Evolutionary conservation across 169 alveolate genomes (phyloP), one percentile per base, ranked within the genome.

Genomic region (Plasmodium cynomolgi): DNA sequence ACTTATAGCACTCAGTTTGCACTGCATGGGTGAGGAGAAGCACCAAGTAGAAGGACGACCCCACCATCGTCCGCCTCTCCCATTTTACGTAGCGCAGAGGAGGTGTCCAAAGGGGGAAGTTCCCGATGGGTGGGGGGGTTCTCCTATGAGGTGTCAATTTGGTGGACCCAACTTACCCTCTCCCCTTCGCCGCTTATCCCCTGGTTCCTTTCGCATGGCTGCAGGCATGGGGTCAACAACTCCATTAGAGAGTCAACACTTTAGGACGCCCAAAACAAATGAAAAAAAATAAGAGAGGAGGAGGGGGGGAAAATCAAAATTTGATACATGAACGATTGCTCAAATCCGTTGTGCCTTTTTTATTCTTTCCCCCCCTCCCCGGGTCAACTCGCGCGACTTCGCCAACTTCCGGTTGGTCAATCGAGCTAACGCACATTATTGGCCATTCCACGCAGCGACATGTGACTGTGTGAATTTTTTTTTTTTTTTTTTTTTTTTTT

Each of bases 1-100:
- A 13, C 68, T 85, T 85, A 20, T 85, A 85, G 39, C 86, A 74
- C n/a, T 20, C 9, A 26, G 41, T 34, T 20, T 44, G 37, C 33
- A 13, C 37, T 47, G 20, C 58, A 13, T 47, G 58, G 58, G 58
- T 3, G 58, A 47, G 20, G 58, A 47, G 58, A 47, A 47, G 58
- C 58, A 47, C 6, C 58, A 47, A 1, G 58, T 13, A 47, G 58
- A 13, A 9, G 58, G 58, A 47, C 20, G 17, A 62, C 75, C 37
- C 75, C 75, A 23, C 75, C 75, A 62, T 62, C 75, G 15, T 62
- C 29, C 37, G 37, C 17, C 37, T 62, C 34, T 6, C 37, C 75
- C 75, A 62, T 62, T 62, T 62, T 62, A 62, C 37, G 37, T 17
- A 9, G 17, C 13, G n/a, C 15, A 7, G 75, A 0, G 29, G 75